Evolutionary conservation across 2,329 filamentous ascomycete species (phyloP), one percentile per base, ranked within the genome.

Genomic region (Parasarocladium wereldwijsianum): DNA sequence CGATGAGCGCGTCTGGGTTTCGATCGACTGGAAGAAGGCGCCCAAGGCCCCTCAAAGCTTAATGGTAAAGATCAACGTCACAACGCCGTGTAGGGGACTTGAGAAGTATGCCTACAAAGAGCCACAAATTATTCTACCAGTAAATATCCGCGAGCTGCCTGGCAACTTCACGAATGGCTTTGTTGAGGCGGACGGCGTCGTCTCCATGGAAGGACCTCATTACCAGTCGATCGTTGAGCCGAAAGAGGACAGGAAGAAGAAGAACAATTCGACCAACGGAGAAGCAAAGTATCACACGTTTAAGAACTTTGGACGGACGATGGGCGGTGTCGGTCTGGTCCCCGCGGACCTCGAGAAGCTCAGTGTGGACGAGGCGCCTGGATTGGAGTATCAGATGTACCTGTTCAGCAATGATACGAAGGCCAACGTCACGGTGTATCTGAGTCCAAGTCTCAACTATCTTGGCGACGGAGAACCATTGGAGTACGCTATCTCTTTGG

Each of bases 341-440:
- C 69, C 70, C 1, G 58, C 61, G 18, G 54, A 59, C 13, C 56
- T 63, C 0, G 54, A 60, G 23, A 65, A 66, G 11, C 58, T 70
- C 19, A 50, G 56, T 3, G 44, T 63, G 1, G 53, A 54, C 3
- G 55, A 57, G 8, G 64, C 57, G 0, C 70, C 72, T 1, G 61
- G 60, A 4, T 57, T 78, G 7, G 63, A 70, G 38, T 80, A 76
- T 44, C 57, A 66, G 31, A 42, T 78, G 34, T 77, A 72, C 47
- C 56, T 72, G 9, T 77, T 74, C 52, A 67, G 62, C 24, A 58
- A 60, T 33, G 45, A 58, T 5, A 53, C 52, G 11, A 55, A 54
- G 5, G 48, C 46, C 25, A 59, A 58, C 38, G 47, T 60, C 2
- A 61, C 46, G 0, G 52, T 71, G 3, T 62, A 60, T 44, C 53